phyloP scores from a whole-genome alignment of 192 early-diverging fungal genomes.

The Chytriomyces sp. region DNA sequence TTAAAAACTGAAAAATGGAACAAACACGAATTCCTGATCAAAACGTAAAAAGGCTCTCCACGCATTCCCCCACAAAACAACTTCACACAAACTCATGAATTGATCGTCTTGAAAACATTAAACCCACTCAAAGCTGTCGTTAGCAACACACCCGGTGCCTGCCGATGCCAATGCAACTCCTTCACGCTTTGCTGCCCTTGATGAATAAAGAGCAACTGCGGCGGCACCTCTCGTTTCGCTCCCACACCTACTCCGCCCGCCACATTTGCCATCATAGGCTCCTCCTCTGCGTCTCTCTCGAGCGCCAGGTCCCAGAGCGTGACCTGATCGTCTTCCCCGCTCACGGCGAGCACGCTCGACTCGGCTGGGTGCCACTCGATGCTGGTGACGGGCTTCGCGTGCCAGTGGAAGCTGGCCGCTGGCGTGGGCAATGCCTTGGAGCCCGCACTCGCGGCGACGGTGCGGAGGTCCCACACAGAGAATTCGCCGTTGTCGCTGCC shows the following conservation, averaged over 20 bases:
- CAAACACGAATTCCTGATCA: too few relatives aligned
- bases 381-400: conserved; percentile 86
- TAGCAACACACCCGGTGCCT: conserved; percentile 87
- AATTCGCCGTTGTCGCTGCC: conserved; percentile 93
- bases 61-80: background rate
- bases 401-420: conserved; percentile 94
- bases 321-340: conserved; percentile 94
- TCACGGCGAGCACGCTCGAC: conserved; percentile 84
- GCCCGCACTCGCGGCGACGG: conserved; percentile 39
- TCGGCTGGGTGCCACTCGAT: conserved; percentile 97
- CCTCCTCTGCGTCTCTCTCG: conserved; percentile 92
- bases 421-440: conserved; percentile 55
- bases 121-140: conserved; percentile 87
- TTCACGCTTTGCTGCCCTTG: conserved; percentile 94
- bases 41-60: background rate
- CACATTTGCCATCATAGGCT: conserved; percentile 47
- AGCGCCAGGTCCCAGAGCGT: conserved; percentile 98
- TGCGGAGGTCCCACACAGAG: conserved; percentile 94
- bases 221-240: conserved; percentile 76
- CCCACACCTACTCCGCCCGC: conserved; percentile 51
- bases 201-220: conserved; percentile 82
- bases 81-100: conserved; percentile 48
- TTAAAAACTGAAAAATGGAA: too few relatives aligned
- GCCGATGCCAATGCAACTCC: conserved; percentile 96
- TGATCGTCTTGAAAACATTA: conserved; percentile 98